Evolutionary conservation across 2,329 filamentous ascomycete genomes (phyloP), one percentile per base, ranked within the genome.

Genomic region (Pezicula radicicola): DNA sequence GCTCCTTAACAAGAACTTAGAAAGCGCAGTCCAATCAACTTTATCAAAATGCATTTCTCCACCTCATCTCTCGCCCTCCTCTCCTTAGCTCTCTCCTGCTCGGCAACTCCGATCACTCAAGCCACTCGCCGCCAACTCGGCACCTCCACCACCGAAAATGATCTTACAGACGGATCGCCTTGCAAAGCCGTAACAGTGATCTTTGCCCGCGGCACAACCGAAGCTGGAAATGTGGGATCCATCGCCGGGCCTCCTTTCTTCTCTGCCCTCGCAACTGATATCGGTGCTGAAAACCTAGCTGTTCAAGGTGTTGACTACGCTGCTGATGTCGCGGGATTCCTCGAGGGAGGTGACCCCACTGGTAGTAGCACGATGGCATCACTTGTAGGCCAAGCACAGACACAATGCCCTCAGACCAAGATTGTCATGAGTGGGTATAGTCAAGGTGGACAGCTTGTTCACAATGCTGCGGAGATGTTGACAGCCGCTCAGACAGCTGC

Each of bases 241-340:
- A 54, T 74, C 6, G 70, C 74, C 1, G 79, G 79, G 1, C 78
- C 78, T 2, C 72, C 76, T 1, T 75, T 82, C 57, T 76, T 78
- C 54, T 65, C 72, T 37, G 71, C 73, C 2, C 62, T 83, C 1
- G 68, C 68, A 8, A 42, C 60, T 4, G 61, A 65, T 48, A 65
- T 80, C 52, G 75, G 75, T 12, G 63, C 62, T 9, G 64, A 64
- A 21, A 74, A 74, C 50, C 60, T 81, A 7, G 75, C 75, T 12
- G 70, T 80, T 8, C 79, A 82, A 62, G 79, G 79, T 47, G 75
- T 82, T n/a, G 66, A 75, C 16, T 83, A 83, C 58, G 65, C 73
- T 1, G 79, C 79, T 4, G 37, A 40, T 10, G 6, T 40, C 9
- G 15, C n/a, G 9, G 37, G 77, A 0, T 78, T 77, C 55, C 60